Percentiles rank a stretch among this genome's conserved stretches.
Conservation (phyloP, 2,329 filamentous ascomycete genomes). For the Aspergillus brasiliensis region DNA sequence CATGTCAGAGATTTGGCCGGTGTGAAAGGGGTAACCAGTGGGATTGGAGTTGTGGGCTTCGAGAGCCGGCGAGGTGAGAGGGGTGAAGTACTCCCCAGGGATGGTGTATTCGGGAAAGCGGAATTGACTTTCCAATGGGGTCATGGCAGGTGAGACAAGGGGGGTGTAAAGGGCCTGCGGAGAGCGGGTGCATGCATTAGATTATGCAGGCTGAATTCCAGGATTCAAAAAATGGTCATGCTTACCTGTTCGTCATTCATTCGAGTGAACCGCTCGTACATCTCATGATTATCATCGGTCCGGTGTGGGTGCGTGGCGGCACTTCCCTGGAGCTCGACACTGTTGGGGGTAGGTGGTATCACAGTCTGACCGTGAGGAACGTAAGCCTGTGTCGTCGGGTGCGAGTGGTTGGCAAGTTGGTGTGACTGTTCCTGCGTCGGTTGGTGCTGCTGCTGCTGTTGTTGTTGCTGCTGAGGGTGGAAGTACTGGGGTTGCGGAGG, state of each 20-base stretch:
- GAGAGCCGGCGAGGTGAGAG: constrained; percentile 53
- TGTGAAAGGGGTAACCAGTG: constrained; percentile 39
- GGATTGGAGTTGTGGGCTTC: constrained; percentile 47
- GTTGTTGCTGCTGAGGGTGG: constrained; percentile 21
- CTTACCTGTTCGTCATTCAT: constrained; percentile 48
- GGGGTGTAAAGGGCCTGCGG: constrained; percentile 52
- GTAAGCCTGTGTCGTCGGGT: constrained; percentile 29
- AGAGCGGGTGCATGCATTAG: constrained; percentile 20
- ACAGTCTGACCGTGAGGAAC: constrained; percentile 34
- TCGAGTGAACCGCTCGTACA: constrained; percentile 49
- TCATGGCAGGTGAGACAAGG: constrained; percentile 54
- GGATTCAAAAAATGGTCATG: neutral
- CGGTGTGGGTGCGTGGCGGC: constrained; percentile 44
- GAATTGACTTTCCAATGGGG: constrained; percentile 51
- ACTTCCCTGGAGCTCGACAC: constrained; percentile 50
- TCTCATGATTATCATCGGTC: constrained; percentile 43
- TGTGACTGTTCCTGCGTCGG: constrained; percentile 33
- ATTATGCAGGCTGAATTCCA: constrained; percentile 3
- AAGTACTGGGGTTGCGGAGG: constrained; percentile 28
- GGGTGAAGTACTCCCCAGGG: constrained; percentile 53
- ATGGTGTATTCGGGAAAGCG: constrained; percentile 51
- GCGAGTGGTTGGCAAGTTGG: constrained; percentile 25
- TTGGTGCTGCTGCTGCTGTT: constrained; percentile 27
- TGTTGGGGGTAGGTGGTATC: constrained; percentile 53
- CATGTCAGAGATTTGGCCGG: constrained; percentile 40